Evolutionary conservation across 331 rosid genomes (phyloP).

Genomic region (Malus hybrid): DNA sequence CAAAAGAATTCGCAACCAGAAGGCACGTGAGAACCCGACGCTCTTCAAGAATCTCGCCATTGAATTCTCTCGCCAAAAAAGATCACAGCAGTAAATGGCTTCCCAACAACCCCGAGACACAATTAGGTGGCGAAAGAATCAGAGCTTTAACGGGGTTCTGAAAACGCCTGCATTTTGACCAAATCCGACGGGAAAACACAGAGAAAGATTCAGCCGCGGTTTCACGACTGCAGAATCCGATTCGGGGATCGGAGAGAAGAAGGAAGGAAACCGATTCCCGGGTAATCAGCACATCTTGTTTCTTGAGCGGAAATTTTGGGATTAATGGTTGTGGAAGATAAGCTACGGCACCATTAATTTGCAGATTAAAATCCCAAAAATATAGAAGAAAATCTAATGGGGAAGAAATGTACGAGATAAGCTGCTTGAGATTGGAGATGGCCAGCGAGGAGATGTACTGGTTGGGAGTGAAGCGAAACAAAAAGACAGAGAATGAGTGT

Average conservation of each 20-base stretch:
- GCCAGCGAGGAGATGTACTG: conserved; percentile 23
- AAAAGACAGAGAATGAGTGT: conserved; percentile 33
- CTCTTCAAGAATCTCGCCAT: conserved; percentile 42
- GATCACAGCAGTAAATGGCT: conserved; percentile 21
- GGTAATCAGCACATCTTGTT: not conserved
- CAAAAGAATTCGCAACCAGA: conserved; percentile 20
- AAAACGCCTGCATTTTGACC: conserved; percentile 25
- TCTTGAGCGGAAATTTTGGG: not conserved
- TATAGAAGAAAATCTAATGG: not conserved
- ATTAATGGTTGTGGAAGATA: not conserved
- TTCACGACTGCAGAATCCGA: not conserved
- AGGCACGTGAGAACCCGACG: conserved; percentile 20
- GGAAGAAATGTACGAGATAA: not conserved
- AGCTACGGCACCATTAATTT: not conserved
- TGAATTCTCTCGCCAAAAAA: not conserved
- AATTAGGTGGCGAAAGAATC: conserved; percentile 12
- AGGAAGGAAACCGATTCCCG: not conserved
- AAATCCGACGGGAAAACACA: conserved; percentile 31
- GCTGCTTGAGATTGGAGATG: conserved; percentile 21
- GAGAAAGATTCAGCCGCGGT: conserved; percentile 9
- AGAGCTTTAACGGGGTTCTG: conserved; percentile 16
- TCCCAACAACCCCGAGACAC: conserved; percentile 3
- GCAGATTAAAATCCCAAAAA: not conserved
- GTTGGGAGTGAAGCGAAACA: conserved; percentile 23
- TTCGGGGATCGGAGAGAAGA: conserved; percentile 3